A percentile compares a stretch with the other conserved stretches of the same genome.
These are phyloP conservation scores for Fusarium sp. DNA, from an alignment of 2,329 filamentous ascomycete species.

Conservation along the genomic window DNA sequence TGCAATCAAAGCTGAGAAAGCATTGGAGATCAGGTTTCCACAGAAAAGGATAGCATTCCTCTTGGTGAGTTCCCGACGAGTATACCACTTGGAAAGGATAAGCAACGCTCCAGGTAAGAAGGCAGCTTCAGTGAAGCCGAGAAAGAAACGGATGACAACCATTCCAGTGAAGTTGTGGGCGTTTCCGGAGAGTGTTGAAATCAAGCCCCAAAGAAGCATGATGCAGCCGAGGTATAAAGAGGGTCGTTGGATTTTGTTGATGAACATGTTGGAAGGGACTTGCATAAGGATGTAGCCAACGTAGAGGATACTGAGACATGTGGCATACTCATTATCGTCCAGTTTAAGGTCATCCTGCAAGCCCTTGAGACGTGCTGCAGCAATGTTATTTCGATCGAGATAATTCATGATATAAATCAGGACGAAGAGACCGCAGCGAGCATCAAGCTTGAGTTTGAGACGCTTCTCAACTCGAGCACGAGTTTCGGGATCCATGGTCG, in stretches of 20 bases:
- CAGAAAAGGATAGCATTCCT: constrained; percentile 71
- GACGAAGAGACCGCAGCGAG: constrained; percentile 76
- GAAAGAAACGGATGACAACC: constrained; percentile 68
- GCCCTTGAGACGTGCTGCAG: constrained; percentile 74
- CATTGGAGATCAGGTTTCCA: constrained; percentile 70
- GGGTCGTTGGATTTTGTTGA: constrained; percentile 66
- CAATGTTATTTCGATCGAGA: constrained; percentile 76
- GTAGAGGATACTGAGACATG: constrained; percentile 74
- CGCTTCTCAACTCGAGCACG: constrained; percentile 67
- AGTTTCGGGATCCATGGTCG: constrained; percentile 11
- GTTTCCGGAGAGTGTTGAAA: constrained; percentile 69
- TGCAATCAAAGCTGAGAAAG: constrained; percentile 70
- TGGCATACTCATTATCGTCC: constrained; percentile 70
- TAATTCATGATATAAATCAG: constrained; percentile 84
- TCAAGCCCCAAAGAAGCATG: constrained; percentile 72
- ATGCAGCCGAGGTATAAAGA: constrained; percentile 64
- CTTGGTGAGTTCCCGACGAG: constrained; percentile 67
- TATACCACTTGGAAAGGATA: constrained; percentile 77
- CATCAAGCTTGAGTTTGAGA: constrained; percentile 78
- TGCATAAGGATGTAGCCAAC: constrained; percentile 76
- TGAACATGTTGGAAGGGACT: constrained; percentile 69
- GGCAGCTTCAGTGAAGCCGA: constrained; percentile 74
- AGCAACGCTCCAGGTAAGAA: constrained; percentile 74
- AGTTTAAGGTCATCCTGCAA: constrained; percentile 72
- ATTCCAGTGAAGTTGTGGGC: constrained; percentile 67